A percentile compares a stretch with the other conserved stretches of the same genome.
phyloP scores from a whole-genome alignment of 495 filamentous ascomycete genomes.

The Tuber melanosporum region DNA sequence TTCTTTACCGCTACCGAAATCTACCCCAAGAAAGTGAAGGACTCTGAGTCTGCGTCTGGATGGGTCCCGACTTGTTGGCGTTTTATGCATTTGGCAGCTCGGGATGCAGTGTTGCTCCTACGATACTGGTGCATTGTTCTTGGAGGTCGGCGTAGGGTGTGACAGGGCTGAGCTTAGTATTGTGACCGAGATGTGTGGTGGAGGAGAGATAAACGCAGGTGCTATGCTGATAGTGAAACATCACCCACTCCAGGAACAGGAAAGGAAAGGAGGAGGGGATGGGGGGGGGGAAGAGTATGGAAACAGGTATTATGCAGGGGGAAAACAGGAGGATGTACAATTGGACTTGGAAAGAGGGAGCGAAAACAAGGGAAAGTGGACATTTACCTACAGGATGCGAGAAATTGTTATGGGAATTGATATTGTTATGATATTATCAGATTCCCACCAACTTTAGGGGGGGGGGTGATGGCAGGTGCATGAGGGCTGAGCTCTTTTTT shows the following conservation, averaged over 20 bases:
- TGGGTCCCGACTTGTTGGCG: background rate
- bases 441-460: background rate
- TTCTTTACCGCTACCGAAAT: background rate
- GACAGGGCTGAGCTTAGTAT: background rate
- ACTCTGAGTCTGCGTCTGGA: background rate
- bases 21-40: background rate
- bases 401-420: background rate
- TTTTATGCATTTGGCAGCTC: background rate
- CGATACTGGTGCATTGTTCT: background rate
- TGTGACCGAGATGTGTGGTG: background rate
- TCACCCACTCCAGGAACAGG: too few relatives aligned
- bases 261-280: background rate
- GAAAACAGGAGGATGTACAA: background rate
- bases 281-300: background rate
- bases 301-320: background rate
- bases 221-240: too few relatives aligned
- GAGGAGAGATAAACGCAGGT: too few relatives aligned
- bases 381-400: background rate
- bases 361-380: background rate
- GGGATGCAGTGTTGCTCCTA: background rate
- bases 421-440: background rate
- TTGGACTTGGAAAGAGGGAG: background rate
- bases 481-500: background rate
- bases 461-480: background rate
- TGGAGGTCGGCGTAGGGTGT: background rate